A percentile compares a stretch with the other conserved stretches of the same genome.
Evolutionary conservation across 495 filamentous ascomycete species (phyloP).

Genomic region (Talaromyces nanjingensis): DNA sequence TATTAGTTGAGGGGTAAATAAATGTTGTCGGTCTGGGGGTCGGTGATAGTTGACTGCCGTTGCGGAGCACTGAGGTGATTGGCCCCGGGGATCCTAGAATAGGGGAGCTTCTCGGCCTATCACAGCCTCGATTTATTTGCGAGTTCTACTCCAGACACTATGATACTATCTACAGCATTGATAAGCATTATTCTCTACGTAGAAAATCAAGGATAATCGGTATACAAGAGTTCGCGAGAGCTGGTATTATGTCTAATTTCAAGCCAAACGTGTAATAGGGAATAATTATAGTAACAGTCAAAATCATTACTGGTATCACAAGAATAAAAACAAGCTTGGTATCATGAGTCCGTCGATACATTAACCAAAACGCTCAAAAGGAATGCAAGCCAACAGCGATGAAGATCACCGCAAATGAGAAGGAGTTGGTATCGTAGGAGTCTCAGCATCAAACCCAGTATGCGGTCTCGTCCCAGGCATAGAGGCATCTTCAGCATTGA

Average conservation of each 20-base stretch:
- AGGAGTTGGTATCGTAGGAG: neutral
- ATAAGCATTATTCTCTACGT: neutral
- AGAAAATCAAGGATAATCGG: neutral
- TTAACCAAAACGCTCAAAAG: slow-evolving; percentile 15
- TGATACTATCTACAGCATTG: neutral
- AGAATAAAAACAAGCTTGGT: slow-evolving; percentile 18
- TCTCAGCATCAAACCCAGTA: slow-evolving; percentile 16
- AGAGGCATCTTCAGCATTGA: slow-evolving; percentile 33
- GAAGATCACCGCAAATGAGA: slow-evolving; percentile 2
- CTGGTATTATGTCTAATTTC: slow-evolving; percentile 1
- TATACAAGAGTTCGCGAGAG: neutral
- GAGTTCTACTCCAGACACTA: neutral
- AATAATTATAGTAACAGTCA: neutral
- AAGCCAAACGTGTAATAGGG: neutral
- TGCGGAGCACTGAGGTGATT: neutral
- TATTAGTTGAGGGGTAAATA: neutral
- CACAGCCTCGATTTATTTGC: neutral
- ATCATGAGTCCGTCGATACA: slow-evolving; percentile 18
- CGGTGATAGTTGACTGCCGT: neutral
- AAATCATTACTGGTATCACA: slow-evolving; percentile 7
- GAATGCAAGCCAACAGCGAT: slow-evolving; percentile 7
- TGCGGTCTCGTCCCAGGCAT: slow-evolving; percentile 33
- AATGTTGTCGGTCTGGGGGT: neutral
- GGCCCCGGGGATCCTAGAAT: neutral
- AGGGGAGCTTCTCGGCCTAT: slow-evolving; percentile 5